phyloP scores from a whole-genome alignment of 192 early-diverging fungal genomes.

The Entomortierella lignicola region DNA sequence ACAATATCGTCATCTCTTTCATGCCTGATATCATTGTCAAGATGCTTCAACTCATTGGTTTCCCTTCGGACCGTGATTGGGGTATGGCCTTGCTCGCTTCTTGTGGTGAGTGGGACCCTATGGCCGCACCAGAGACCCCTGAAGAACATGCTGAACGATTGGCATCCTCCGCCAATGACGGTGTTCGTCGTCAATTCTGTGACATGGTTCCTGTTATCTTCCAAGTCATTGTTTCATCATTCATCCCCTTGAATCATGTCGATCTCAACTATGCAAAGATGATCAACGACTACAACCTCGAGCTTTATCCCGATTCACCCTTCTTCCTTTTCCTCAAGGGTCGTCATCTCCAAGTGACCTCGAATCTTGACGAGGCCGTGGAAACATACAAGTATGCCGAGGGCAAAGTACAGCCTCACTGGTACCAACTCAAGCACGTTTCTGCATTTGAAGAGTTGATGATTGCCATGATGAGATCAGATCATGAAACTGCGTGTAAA shows the following conservation, averaged over 20 bases:
- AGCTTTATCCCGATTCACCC: slow-evolving; percentile 72
- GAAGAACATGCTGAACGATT: slow-evolving; percentile 47
- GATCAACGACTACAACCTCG: slow-evolving; percentile 66
- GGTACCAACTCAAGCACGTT: slow-evolving; percentile 84
- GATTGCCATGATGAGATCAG: slow-evolving; percentile 68
- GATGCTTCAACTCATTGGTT: slow-evolving; percentile 88
- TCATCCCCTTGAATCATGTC: slow-evolving; percentile 75
- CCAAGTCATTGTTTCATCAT: slow-evolving; percentile 79
- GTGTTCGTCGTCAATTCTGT: slow-evolving; percentile 83
- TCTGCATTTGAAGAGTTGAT: slow-evolving; percentile 86
- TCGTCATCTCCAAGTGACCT: slow-evolving; percentile 68
- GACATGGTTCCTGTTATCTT: slow-evolving; percentile 78
- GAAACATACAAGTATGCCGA: slow-evolving; percentile 67
- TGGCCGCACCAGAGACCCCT: slow-evolving; percentile 38
- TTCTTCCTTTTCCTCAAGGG: slow-evolving; percentile 81
- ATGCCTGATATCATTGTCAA: slow-evolving; percentile 77
- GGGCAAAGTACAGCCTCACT: slow-evolving; percentile 63
- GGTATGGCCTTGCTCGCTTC: slow-evolving; percentile 79
- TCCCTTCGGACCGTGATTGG: slow-evolving; percentile 78
- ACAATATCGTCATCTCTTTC: slow-evolving; percentile 83
- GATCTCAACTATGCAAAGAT: slow-evolving; percentile 72
- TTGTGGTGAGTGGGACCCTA: slow-evolving; percentile 76
- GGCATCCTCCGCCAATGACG: slow-evolving; percentile 58
- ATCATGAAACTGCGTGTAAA: slow-evolving; percentile 70
- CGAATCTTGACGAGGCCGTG: slow-evolving; percentile 69